A percentile compares a stretch with the other conserved stretches of the same genome.
phyloP scores from a whole-genome alignment of 1,139 yeast species.

The Hyphopichia burtonii region DNA sequence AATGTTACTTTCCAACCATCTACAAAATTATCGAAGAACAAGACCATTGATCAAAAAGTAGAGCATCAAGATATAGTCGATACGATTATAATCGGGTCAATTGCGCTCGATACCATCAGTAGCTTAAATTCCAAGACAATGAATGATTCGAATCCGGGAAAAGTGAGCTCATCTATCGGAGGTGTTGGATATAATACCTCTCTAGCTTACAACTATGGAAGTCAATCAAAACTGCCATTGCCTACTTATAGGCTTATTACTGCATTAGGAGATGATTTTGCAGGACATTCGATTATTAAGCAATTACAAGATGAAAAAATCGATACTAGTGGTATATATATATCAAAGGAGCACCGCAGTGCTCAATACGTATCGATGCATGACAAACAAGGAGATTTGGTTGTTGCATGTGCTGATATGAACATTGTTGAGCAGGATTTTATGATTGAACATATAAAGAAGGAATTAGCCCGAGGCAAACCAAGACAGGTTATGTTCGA shows the following conservation, averaged over 20 bases:
- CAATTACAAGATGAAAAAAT: constrained; percentile 24
- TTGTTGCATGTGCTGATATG: constrained; percentile 88
- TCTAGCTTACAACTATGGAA: constrained; percentile 42
- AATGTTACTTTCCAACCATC: constrained; percentile 1
- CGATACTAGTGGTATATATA: constrained; percentile 41
- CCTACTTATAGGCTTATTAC: constrained; percentile 48
- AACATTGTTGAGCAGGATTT: constrained; percentile 53
- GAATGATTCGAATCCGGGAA: constrained; percentile 76
- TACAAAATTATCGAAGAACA: background rate
- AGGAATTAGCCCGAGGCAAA: constrained; percentile 25
- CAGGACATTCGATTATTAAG: constrained; percentile 43
- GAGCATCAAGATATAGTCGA: constrained; percentile 11
- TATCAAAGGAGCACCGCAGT: constrained; percentile 32
- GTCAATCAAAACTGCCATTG: constrained; percentile 13
- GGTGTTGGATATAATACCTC: constrained; percentile 86
- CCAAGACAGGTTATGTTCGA: constrained; percentile 60
- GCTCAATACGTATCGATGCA: constrained; percentile 78
- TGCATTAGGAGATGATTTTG: constrained; percentile 56
- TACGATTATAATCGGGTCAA: constrained; percentile 64
- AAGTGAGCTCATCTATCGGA: constrained; percentile 57
- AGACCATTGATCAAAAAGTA: background rate
- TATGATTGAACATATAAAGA: constrained; percentile 37
- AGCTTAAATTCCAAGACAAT: constrained; percentile 27
- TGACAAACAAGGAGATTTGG: constrained; percentile 56
- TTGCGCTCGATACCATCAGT: constrained; percentile 73